Base-by-base conservation (phyloP, 306 rosid genomes). In the Styphnolobium japonicum region DNA sequence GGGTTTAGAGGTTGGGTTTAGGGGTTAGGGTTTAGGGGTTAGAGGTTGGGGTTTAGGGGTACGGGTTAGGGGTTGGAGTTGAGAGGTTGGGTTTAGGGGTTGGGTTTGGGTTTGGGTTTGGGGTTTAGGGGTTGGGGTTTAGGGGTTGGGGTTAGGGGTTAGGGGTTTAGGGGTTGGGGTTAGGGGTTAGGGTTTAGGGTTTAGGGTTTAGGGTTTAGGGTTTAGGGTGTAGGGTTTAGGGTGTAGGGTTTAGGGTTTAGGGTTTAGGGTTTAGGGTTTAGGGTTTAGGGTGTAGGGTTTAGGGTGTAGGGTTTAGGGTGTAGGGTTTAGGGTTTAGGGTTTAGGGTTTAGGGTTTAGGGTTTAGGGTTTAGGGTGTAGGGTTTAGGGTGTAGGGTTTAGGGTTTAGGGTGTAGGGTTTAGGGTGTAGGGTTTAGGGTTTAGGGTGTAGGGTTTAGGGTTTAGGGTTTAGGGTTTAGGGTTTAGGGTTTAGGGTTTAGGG, bases 101-200 rank as follows among this genome's bases (percentile, higher is more conserved):
- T 37, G 15, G 68, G 68, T 58, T 56, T 22, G 79, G 79, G 79
- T 73, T 21, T 51, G 12, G 77, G 48, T 70, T 48, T 71, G 52
- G 48, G 77, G 63, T 49, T 52, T 71, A 71, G 64, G 64, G 78
- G 36, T 56, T 55, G 37, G 78, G 67, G 65, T 73, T 56, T 75
- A 43, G 71, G 80, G 58, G 42, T 45, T 60, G 43, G 71, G 80
- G 70, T 74, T 61, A 40, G 25, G 55, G 79, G 36, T 55, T 57
- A 57, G 34, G 67, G 78, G 78, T 56, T 34, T 73, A n/a, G 37
- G 76, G 76, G 45, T 51, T 52, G 49, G 66, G 66, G 36, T 71
- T 52, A 71, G 77, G 77, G 66, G 36, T 53, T 72, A 37, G 65
- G 77, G 77, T 72, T 53, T 72, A 36, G 51, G 78, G 77, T 73